Conservation (phyloP, 2,329 filamentous ascomycete genomes). For the Nothopassalora personata region DNA sequence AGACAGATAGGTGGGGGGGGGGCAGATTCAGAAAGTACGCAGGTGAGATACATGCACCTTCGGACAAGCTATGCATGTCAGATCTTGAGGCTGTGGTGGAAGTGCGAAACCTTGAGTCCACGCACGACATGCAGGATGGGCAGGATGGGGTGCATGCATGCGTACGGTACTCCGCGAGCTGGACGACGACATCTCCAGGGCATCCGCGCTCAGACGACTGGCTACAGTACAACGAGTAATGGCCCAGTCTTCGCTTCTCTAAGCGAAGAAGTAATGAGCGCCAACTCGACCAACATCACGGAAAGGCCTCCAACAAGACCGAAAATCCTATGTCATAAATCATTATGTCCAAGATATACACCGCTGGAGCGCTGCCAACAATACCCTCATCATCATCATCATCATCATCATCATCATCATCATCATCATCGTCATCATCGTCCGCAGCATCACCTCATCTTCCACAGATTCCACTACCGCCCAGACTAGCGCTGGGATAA, state of each 20-base stretch:
- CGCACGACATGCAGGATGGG: neutral
- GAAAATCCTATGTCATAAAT: neutral
- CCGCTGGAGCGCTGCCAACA: too few relatives aligned
- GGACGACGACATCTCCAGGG: neutral
- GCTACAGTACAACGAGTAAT: neutral
- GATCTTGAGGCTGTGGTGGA: neutral
- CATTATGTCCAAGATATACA: neutral
- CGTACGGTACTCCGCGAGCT: neutral
- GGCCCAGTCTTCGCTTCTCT: neutral
- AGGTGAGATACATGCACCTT: neutral
- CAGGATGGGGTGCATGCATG: neutral
- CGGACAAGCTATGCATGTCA: neutral
- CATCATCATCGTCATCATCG: too few relatives aligned
- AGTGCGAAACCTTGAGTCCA: neutral
- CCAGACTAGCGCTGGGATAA: constrained; percentile 13
- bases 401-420: too few relatives aligned
- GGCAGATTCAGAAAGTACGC: too few relatives aligned
- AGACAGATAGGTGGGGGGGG: too few relatives aligned
- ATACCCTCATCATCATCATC: too few relatives aligned
- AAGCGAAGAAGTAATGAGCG: neutral
- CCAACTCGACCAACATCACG: neutral
- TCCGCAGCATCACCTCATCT: constrained; percentile 8
- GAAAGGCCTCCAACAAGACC: neutral
- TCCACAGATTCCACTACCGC: constrained; percentile 18
- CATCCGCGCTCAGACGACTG: too few relatives aligned